phyloP scores from a whole-genome alignment of 805 yeast genomes.

The Lipomyces starkeyi region DNA sequence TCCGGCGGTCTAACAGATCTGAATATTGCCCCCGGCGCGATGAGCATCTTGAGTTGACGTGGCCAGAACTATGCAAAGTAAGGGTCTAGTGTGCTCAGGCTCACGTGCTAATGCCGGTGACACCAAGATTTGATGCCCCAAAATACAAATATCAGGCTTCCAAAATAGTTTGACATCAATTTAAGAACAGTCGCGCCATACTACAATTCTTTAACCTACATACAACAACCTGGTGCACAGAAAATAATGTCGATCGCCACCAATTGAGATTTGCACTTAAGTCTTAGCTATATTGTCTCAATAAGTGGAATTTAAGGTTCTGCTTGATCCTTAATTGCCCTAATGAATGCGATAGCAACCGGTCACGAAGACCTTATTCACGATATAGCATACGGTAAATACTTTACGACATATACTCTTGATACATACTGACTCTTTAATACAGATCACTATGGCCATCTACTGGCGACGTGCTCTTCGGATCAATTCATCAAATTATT shows the following conservation, averaged over 20 bases:
- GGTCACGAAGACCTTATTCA: slow-evolving; percentile 94
- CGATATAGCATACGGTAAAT: slow-evolving; percentile 74
- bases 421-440: background rate
- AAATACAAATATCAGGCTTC: too few species aligned
- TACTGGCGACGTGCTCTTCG: slow-evolving; percentile 91
- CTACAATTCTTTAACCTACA: background rate
- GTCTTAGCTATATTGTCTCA: background rate
- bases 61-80: background rate
- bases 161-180: background rate
- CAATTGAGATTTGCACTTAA: background rate
- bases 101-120: background rate
- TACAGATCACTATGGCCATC: slow-evolving; percentile 80
- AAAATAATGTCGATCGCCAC: background rate
- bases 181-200: background rate
- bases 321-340: background rate
- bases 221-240: background rate
- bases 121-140: background rate
- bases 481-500: slow-evolving; percentile 94
- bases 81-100: background rate
- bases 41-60: background rate
- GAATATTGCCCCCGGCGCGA: background rate
- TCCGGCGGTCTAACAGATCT: background rate
- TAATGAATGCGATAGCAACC: slow-evolving; percentile 75
- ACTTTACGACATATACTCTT: background rate
- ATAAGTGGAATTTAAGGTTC: background rate